Evolutionary conservation across 2,329 filamentous ascomycete species (phyloP), one percentile per base, ranked within the genome.

Genomic region (Didymellaceae sp.): DNA sequence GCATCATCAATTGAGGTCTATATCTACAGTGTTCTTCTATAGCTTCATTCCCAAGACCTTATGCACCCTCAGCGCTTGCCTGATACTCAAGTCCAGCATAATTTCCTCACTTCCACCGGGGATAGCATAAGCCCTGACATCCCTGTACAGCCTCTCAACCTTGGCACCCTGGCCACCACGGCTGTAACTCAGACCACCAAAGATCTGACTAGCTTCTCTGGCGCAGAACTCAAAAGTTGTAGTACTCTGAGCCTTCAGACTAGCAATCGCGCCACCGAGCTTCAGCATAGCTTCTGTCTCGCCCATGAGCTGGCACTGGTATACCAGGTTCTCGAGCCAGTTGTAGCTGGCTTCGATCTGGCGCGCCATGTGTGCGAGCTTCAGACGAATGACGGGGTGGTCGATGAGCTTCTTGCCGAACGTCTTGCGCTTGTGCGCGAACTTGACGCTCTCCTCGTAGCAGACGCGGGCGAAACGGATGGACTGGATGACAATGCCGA

Each of bases 171-270:
- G 94, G 13, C 94, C 94, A 47, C 94, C 94, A 33, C 93, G 85
- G 52, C 86, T 92, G 79, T 97, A 97, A 65, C 87, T 91, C 59
- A 97, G 78, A 20, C 94, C 94, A 54, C 94, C 94, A 66, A 97
- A 99, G 75, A 99, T 97, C 82, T 99, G 94, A 71, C 87, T 90
- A 13, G 94, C 94, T 78, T 99, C 94, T 54, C 93, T 84, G 24
- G 94, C 94, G 77, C 94, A 99, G 81, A 95, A 97, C 79, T 99
- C 94, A 66, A 97, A 99, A 0, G 92, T 97, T 2, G 90, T 84
- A 2, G 94, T 99, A 32, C 89, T 83, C 75, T 99, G 94, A 1
- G 94, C 94, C 80, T 99, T 99, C 67, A 97, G 83, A 26, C 89
- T 82, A 41, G 94, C 94, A 72, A 97, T 97, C 58, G 93, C 90